Conservation (phyloP, 305 asterid genomes). For the Nicotiana rustica region DNA sequence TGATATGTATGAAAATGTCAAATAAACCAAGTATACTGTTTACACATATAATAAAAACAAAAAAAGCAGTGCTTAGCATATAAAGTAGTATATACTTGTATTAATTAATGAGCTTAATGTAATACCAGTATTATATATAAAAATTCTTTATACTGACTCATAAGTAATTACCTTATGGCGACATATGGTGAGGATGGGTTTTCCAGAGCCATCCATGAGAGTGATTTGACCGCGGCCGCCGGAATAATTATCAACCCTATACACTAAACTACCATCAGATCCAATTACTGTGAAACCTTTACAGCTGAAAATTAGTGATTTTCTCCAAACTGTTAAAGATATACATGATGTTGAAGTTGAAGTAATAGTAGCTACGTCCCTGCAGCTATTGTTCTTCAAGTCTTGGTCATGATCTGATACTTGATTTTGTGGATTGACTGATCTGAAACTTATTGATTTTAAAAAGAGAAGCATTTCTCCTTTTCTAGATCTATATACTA, state of each 20-base stretch:
- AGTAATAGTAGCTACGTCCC: neutral
- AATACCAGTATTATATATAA: too few species aligned
- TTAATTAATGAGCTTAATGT: too few species aligned
- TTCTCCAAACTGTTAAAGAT: constrained; percentile 81
- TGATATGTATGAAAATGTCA: too few species aligned
- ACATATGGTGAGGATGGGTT: constrained; percentile 65
- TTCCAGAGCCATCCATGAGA: constrained; percentile 58
- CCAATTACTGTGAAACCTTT: constrained; percentile 78
- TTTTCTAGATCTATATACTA: constrained; percentile 2
- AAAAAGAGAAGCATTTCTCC: constrained; percentile 49
- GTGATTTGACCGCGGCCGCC: constrained; percentile 47
- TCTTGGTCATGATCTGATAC: constrained; percentile 41
- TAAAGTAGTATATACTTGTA: too few species aligned
- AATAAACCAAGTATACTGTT: too few species aligned
- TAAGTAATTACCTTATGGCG: constrained; percentile 58
- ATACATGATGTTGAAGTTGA: constrained; percentile 27
- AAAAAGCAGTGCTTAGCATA: too few species aligned
- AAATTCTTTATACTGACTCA: too few species aligned
- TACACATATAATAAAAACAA: too few species aligned
- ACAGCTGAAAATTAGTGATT: constrained; percentile 72
- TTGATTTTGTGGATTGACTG: constrained; percentile 41
- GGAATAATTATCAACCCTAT: constrained; percentile 73
- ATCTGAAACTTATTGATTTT: constrained; percentile 50
- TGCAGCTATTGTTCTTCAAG: neutral
- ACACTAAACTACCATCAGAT: constrained; percentile 65